Evolutionary conservation across 768 basidiomycete genomes (phyloP).

Genomic region (Leccinum rimulosum): DNA sequence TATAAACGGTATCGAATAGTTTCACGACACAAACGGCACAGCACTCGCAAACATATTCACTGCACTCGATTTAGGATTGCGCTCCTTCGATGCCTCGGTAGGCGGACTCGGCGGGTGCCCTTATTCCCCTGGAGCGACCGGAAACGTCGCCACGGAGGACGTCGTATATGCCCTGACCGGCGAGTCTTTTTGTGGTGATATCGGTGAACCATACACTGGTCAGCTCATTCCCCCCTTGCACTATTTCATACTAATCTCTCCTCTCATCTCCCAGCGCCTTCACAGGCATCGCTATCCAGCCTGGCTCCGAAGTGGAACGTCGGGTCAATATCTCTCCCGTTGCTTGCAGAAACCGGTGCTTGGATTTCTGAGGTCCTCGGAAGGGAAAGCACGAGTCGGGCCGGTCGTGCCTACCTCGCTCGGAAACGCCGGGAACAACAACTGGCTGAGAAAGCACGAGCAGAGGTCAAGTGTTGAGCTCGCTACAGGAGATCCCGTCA

Average conservation of each 20-base stretch:
- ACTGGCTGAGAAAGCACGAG: slow-evolving; percentile 15
- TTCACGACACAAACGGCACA: slow-evolving; percentile 89
- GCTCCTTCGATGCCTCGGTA: slow-evolving; percentile 80
- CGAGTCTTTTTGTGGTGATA: slow-evolving; percentile 53
- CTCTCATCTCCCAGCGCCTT: not conserved
- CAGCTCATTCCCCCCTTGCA: not conserved
- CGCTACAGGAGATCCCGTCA: too few relatives aligned
- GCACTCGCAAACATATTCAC: slow-evolving; percentile 74
- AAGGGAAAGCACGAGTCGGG: slow-evolving; percentile 70
- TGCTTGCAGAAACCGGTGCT: slow-evolving; percentile 70
- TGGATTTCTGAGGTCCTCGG: slow-evolving; percentile 77
- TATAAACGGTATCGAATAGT: slow-evolving; percentile 39
- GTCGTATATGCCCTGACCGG: slow-evolving; percentile 78
- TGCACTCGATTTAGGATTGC: slow-evolving; percentile 70
- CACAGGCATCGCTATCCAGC: not conserved
- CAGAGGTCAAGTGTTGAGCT: slow-evolving; percentile 9
- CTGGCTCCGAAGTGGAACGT: slow-evolving; percentile 26
- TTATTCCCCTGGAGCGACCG: slow-evolving; percentile 93
- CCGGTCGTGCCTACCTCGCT: slow-evolving; percentile 68
- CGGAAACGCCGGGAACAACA: slow-evolving; percentile 38
- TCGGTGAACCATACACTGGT: slow-evolving; percentile 34
- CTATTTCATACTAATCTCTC: not conserved
- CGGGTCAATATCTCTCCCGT: slow-evolving; percentile 55
- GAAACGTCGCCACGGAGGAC: slow-evolving; percentile 93
- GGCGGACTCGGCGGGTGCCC: slow-evolving; percentile 95